Base-by-base conservation (phyloP, 2,329 filamentous ascomycete genomes). In the Bipolaris victoriae region DNA sequence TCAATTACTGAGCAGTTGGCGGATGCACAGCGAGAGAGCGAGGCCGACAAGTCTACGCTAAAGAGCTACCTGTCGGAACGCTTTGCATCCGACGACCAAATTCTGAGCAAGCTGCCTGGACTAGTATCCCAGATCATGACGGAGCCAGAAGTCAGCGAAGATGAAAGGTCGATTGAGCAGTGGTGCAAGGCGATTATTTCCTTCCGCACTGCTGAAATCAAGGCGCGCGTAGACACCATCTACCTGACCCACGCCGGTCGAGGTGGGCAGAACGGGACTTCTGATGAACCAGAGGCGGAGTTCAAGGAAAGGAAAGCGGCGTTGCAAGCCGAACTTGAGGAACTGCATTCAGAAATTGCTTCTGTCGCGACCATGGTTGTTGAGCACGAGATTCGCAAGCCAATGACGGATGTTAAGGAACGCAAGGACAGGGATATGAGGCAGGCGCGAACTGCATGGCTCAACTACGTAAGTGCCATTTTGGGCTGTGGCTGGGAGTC, bases 321-420 rank as follows among this genome's bases (percentile, higher is more conserved):
- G 1, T 70, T 89, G 2, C 83, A 88, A 65, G 83, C 84, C 31
- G 89, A 91, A 67, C 79, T 91, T 0, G 87, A 90, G 62, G 89
- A 87, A 4, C 78, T 91, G 3, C 88, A 89, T 64, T 79, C 86
- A 0, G 89, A 91, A 68, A 87, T 91, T 39, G 77, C 88, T 0
- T 85, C 88, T 0, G 86, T 91, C 1, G 84, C 88, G 6, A 85
- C 89, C 60, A 91, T 91, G 85, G 86, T 88, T 0, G 81, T 88
- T 1, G 87, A 90, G 62, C 84, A 89, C 64, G 86, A 90, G 68
- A 83, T 88, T 63, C 79, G 89, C 5, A 83, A 86, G 57, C 88
- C 88, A 0, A 85, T 88, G 1, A 75, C 85, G 5, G 72, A 76
- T 10, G 67, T 69, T 22, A 72, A 78, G 52, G 63, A 76, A 20